These are phyloP conservation scores for Epichloe uncinata DNA, from an alignment of 2,329 filamentous ascomycete genomes.

Conservation along the genomic window DNA sequence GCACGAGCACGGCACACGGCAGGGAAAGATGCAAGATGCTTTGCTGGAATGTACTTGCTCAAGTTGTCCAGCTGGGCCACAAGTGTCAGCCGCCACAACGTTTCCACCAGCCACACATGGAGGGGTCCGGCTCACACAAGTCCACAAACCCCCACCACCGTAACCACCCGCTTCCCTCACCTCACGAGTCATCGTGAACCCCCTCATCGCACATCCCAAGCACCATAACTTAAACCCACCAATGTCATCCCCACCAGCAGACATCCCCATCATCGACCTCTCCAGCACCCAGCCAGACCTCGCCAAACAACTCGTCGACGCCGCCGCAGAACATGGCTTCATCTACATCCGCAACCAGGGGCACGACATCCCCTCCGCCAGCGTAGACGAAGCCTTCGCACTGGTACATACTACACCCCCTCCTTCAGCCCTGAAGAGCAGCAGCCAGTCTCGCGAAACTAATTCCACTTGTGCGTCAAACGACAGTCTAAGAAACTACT, in stretches of 20 bases:
- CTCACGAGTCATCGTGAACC: neutral
- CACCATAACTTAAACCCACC: neutral
- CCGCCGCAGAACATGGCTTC: constrained; percentile 74
- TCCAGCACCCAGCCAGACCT: constrained; percentile 40
- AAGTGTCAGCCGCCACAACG: no score
- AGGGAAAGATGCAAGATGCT: no score
- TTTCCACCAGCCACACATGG: no score
- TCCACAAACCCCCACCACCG: no score
- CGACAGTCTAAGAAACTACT: constrained; percentile 57
- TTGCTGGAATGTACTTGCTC: no score
- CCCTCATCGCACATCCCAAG: neutral
- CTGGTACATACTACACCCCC: constrained; percentile 40
- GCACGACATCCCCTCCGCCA: constrained; percentile 49
- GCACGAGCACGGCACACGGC: no score
- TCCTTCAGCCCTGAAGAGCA: neutral
- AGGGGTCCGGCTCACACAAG: no score
- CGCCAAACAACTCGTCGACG: constrained; percentile 61
- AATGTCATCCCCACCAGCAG: constrained; percentile 19
- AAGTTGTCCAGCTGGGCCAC: no score
- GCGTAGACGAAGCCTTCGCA: constrained; percentile 59
- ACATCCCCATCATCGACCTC: constrained; percentile 76
- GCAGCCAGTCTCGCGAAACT: no score
- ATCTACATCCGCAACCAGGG: constrained; percentile 73
- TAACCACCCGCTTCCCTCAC: no score
- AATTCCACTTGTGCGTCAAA: neutral